These are phyloP conservation scores for Camelina hispida DNA, from an alignment of 345 rosid species.

Conservation along the genomic window DNA sequence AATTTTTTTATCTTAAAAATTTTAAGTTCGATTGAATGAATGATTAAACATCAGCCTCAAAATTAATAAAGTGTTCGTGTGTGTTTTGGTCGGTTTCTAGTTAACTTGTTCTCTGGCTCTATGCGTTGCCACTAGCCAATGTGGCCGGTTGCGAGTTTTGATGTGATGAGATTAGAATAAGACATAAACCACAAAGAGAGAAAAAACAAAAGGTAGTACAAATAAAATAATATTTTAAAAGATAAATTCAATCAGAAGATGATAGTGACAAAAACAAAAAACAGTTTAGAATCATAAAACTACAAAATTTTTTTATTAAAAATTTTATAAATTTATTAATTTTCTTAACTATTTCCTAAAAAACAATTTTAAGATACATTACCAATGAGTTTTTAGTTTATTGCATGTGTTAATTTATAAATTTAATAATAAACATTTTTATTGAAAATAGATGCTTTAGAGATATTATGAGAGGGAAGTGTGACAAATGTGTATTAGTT, in stretches of 20 bases:
- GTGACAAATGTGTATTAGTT: not conserved
- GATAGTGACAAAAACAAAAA: no score
- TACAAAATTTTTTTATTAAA: no score
- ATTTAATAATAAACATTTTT: no score
- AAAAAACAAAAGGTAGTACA: not conserved
- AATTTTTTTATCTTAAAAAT: not conserved
- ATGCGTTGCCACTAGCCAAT: not conserved
- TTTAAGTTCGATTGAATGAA: not conserved
- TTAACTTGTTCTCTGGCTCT: not conserved
- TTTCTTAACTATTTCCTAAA: no score
- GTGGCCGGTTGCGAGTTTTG: not conserved
- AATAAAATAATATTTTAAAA: not conserved
- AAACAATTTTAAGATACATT: no score
- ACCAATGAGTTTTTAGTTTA: no score
- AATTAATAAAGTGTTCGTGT: not conserved
- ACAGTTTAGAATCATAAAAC: no score
- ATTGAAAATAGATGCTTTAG: not conserved
- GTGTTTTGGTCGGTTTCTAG: slow-evolving; percentile 19
- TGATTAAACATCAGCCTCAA: not conserved
- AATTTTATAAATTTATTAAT: no score
- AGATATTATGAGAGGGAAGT: not conserved
- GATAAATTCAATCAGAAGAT: not conserved
- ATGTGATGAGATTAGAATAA: not conserved
- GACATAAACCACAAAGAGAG: not conserved
- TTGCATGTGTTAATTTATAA: no score